A percentile compares a stretch with the other conserved stretches of the same genome.
These are phyloP conservation scores for Lecanoromycetidae sp. DNA, from an alignment of 2,329 filamentous ascomycete species.

Conservation along the genomic window DNA sequence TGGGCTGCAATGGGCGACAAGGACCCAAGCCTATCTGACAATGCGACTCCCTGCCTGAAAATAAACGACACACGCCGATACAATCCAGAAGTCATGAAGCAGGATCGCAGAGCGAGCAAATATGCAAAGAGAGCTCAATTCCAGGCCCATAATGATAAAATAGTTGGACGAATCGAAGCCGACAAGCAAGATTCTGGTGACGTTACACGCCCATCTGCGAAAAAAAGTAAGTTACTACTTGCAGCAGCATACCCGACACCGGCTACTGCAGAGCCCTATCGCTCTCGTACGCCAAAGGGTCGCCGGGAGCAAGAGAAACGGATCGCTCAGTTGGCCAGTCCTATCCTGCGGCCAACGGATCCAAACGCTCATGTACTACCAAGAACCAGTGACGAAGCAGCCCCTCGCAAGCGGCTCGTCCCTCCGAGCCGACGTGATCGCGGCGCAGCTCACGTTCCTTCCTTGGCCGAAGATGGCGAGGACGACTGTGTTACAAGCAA, in stretches of 20 bases:
- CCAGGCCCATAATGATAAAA: conserved; percentile 8
- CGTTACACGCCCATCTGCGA: background rate
- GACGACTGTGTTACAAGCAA: background rate
- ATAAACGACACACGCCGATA: background rate
- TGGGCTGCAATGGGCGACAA: background rate
- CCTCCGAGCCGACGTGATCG: conserved; percentile 10
- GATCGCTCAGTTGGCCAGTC: background rate
- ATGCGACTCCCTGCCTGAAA: background rate
- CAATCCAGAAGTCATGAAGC: background rate
- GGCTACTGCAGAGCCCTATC: background rate
- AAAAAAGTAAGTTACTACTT: background rate
- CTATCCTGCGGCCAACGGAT: conserved; percentile 1
- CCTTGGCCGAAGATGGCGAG: conserved; percentile 15
- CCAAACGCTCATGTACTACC: conserved; percentile 5
- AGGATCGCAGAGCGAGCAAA: background rate
- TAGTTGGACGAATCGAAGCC: conserved; percentile 1
- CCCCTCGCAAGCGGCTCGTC: background rate
- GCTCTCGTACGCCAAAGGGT: background rate
- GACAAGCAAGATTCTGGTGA: background rate
- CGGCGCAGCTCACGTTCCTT: conserved; percentile 8
- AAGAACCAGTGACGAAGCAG: conserved; percentile 3
- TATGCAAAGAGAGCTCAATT: background rate
- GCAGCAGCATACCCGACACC: background rate
- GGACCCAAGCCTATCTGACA: background rate
- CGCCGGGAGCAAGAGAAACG: background rate